Conservation (phyloP, 169 alveolate genomes). For the Besnoitia besnoiti region DNA sequence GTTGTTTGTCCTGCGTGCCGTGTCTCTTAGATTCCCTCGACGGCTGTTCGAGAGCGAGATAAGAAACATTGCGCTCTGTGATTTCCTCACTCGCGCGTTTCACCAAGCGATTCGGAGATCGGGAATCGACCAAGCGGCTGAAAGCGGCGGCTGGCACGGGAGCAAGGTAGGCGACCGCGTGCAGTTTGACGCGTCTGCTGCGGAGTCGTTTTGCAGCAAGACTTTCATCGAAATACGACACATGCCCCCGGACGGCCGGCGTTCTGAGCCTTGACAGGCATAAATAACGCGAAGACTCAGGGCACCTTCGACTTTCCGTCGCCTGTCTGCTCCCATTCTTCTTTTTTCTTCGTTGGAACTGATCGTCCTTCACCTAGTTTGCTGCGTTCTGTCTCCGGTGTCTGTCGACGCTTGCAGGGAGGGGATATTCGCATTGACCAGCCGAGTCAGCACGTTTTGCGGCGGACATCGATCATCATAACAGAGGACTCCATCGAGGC, state of each 20-base stretch:
- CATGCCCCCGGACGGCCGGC: too few relatives aligned
- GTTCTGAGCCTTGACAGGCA: too few relatives aligned
- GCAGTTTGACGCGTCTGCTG: too few relatives aligned
- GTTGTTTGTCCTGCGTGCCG: too few relatives aligned
- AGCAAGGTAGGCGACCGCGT: conserved; percentile 55
- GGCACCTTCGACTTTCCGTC: too few relatives aligned
- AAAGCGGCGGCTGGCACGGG: conserved; percentile 59
- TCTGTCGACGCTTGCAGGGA: conserved; percentile 48
- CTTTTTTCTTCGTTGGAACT: neutral
- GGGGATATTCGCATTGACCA: conserved; percentile 63
- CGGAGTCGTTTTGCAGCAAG: too few relatives aligned
- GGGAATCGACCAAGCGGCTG: conserved; percentile 42
- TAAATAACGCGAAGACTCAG: too few relatives aligned
- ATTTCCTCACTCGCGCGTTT: conserved; percentile 62
- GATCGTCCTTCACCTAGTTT: neutral
- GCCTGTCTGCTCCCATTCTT: too few relatives aligned
- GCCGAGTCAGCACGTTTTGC: conserved; percentile 67
- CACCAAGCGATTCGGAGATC: conserved; percentile 39
- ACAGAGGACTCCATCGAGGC: conserved; percentile 61
- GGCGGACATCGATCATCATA: conserved; percentile 51
- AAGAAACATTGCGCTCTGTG: conserved; percentile 76
- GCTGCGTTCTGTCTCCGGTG: neutral
- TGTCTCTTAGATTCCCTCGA: conserved; percentile 67
- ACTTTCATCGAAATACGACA: too few relatives aligned
- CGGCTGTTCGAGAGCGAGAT: conserved; percentile 53